Evolutionary conservation across 495 filamentous ascomycete species (phyloP).

Genomic region (Trichoderma reesei): DNA sequence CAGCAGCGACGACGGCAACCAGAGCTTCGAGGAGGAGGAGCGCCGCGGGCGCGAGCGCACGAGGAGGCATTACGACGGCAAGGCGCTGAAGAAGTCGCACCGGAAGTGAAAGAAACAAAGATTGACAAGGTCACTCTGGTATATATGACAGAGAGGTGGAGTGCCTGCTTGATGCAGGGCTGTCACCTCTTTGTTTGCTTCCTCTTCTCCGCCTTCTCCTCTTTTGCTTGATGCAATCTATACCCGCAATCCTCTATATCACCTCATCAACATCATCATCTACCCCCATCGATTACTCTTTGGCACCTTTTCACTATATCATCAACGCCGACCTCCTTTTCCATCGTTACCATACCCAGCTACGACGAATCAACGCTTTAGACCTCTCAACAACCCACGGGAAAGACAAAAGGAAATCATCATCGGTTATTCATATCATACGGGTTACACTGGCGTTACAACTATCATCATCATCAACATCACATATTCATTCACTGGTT

Average conservation of each 20-base stretch:
- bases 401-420: conserved; percentile 8
- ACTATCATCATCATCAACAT: neutral
- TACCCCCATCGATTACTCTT: too few species aligned
- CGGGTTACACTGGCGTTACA: neutral
- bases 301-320: too few species aligned
- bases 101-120: neutral
- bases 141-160: neutral
- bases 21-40: conserved; percentile 7
- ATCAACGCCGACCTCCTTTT: neutral
- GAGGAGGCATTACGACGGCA: conserved; percentile 5
- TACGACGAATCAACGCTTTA: neutral
- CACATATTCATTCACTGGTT: conserved; percentile 1
- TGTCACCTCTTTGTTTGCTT: neutral
- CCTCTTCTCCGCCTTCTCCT: neutral
- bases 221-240: neutral
- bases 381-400: neutral
- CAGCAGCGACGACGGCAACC: conserved; percentile 10
- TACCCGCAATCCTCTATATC: too few species aligned
- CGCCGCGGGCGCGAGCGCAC: conserved; percentile 6
- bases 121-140: neutral
- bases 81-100: conserved; percentile 4
- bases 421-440: neutral
- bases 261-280: neutral
- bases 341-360: neutral
- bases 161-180: neutral